Evolutionary conservation across 108 stramenopile species (phyloP), one percentile per base, ranked within the genome.

Genomic region (Conticribra weissflogii): DNA sequence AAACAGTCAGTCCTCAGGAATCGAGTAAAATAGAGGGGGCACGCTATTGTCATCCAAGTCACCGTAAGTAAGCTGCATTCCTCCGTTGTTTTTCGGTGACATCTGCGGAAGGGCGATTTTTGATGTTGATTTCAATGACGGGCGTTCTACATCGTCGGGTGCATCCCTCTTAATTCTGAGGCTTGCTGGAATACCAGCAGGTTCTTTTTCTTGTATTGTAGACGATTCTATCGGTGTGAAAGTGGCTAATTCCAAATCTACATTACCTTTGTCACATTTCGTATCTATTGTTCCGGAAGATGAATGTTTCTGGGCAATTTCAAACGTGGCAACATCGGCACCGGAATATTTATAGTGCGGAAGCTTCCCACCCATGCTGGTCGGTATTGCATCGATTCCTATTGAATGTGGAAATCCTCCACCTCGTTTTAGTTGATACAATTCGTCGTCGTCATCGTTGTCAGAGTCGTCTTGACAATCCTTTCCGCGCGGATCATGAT

Each of bases 361-460:
- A 4, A 7, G 18, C 25, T 41, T 45, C 8, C 74, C 79, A 22
- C 74, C 74, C 74, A 76, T 71, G 41, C 69, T 76, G 0, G 53
- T 55, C 34, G 79, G 74, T 21, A 81, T 76, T 5, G 57, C 68
- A 59, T 81, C 74, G 29, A 72, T 61, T 7, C 74, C 72, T 15
- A 74, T 63, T n/a, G 62, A 54, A 54, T 81, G 79, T 44, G 74
- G 68, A 27, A 72, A 65, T 2, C 79, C 79, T 22, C 64, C 79
- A 5, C 79, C 79, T 55, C 33, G 45, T 25, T 47, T 65, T 22
- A 51, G 44, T n/a, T 32, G 16, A 21, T 25, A 25, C 2, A 21
- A 28, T 16, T 67, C 50, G 48, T 49, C 71, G 24, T 59, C 54
- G 15, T 51, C 52, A 28, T 41, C 69, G 24, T 71, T 62, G 56